Evolutionary conservation across 164 flowering plant genomes (phyloP), one percentile per base, ranked within the genome.

Genomic region (Aristolochia californica): DNA sequence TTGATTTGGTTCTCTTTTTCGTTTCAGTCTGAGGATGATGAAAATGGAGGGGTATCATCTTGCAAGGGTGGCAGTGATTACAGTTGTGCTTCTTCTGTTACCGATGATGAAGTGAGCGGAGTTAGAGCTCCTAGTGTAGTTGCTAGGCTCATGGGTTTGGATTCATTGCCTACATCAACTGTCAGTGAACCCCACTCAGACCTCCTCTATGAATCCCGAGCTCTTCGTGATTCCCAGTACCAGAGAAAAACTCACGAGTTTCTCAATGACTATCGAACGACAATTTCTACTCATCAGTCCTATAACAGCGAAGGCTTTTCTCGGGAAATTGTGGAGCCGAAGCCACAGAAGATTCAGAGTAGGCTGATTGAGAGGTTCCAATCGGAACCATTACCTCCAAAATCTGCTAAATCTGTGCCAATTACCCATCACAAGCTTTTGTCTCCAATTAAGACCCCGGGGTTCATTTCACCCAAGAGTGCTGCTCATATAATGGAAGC

Each of bases 141-240:
- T 11, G 99, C 97, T 17, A 73, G 89, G 71, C 93, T 94, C 48
- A 94, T 94, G 99, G 99, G 99, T 50, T 70, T 91, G 68, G 95
- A 91, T 57, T 80, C 89, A 8, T 62, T 91, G 73, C 98, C 98
- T 20, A 70, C 87, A 45, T 67, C 82, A 23, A 70, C 44, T 65
- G 54, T 52, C 48, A 28, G 62, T 2, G 95, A 88, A 56, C 75
- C 94, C 27, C 71, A 74, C 49, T 68, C 77, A 40, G 76, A 78
- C 61, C 91, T 95, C 0, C 63, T 75, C 63, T 80, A 68, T 56
- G 83, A 78, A 13, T 43, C 85, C 28, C 78, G 64, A 34, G 81
- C 96, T 48, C 75, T 81, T 62, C 73, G 45, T 16, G 78, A 78
- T 38, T 54, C 68, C 55, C 74, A 64, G 34, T 64, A 70, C 57